Evolutionary conservation across 176 grass and related monocot genomes (phyloP).

Genomic region (Avena atlantica): DNA sequence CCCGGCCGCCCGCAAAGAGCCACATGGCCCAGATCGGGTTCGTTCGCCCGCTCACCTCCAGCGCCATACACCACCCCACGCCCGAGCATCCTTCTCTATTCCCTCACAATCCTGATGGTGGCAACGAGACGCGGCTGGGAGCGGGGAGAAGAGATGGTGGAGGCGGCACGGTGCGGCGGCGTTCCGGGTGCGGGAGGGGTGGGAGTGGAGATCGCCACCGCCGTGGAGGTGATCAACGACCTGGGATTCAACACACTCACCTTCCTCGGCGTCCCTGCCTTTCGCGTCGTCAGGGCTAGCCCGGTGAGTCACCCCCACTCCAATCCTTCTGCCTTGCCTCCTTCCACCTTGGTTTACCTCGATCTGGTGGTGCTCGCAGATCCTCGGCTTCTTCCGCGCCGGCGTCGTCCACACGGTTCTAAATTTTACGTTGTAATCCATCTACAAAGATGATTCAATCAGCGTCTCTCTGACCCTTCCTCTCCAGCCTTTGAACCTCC

Average conservation of each 20-base stretch:
- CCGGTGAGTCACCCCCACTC: too few species aligned
- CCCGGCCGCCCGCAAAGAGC: too few species aligned
- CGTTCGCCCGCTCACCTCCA: too few species aligned
- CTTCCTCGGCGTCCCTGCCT: conserved; percentile 91
- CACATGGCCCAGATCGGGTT: too few species aligned
- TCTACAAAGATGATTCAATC: background rate
- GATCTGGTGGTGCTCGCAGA: too few species aligned
- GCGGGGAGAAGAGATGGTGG: background rate
- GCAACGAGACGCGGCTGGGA: background rate
- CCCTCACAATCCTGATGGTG: too few species aligned
- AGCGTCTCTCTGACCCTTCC: background rate
- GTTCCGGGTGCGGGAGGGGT: conserved; percentile 57
- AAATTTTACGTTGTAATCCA: background rate
- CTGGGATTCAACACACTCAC: conserved; percentile 96
- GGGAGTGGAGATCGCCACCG: conserved; percentile 85
- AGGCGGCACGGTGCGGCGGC: conserved; percentile 1
- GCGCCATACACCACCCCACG: too few species aligned
- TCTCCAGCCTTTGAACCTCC: background rate
- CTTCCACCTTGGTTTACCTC: too few species aligned
- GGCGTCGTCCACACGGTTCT: background rate
- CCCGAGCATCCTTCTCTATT: too few species aligned
- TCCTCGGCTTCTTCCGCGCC: too few species aligned
- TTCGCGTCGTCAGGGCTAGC: conserved; percentile 42
- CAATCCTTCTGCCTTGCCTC: too few species aligned
- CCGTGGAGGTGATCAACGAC: conserved; percentile 96